phyloP scores from a whole-genome alignment of 305 asterid genomes.

The Ajuga reptans region DNA sequence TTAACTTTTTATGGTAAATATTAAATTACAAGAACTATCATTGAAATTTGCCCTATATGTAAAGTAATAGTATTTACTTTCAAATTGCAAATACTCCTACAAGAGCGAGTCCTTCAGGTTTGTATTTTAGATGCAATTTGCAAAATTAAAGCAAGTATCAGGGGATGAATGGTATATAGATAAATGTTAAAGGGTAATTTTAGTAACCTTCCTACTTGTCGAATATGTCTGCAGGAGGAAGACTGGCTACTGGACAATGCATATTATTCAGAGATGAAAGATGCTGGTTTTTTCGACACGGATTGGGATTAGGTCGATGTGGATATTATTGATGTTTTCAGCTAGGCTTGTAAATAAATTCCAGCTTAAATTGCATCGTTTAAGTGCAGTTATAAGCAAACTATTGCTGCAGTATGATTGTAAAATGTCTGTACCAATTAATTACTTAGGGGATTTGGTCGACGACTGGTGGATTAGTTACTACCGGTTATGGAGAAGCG shows the following conservation, averaged over 20 bases:
- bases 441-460: background rate
- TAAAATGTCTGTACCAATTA: slow-evolving; percentile 20
- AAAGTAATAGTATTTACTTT: background rate
- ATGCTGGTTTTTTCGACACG: slow-evolving; percentile 79
- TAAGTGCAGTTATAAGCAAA: background rate
- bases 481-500: too few species aligned
- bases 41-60: background rate
- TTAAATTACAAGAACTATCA: background rate
- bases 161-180: background rate
- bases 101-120: background rate
- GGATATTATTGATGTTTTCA: slow-evolving; percentile 1
- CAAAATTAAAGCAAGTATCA: background rate
- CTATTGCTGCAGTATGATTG: slow-evolving; percentile 6
- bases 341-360: slow-evolving; percentile 28
- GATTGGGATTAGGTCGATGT: slow-evolving; percentile 57
- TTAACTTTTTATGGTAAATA: background rate
- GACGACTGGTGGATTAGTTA: background rate
- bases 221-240: slow-evolving; percentile 52
- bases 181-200: background rate
- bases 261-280: slow-evolving; percentile 89
- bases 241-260: slow-evolving; percentile 91
- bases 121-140: background rate
- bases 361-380: slow-evolving; percentile 24
- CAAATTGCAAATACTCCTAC: background rate
- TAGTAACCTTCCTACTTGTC: background rate